Percentiles rank a stretch among this genome's conserved stretches.
These are phyloP conservation scores for Lachnellula cervina DNA, from an alignment of 2,329 filamentous ascomycete genomes.

Conservation along the genomic window DNA sequence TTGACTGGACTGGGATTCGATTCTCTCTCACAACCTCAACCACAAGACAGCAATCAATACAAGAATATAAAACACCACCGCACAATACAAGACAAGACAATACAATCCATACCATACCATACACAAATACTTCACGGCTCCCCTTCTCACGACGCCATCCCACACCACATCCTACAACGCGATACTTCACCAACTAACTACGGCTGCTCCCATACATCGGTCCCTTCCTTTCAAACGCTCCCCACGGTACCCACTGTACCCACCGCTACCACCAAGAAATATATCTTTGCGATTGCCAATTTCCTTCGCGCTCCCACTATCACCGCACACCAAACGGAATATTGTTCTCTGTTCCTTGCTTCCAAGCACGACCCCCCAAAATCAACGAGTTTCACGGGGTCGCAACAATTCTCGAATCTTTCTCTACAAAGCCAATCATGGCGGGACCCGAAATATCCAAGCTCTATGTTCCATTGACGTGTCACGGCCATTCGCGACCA, in stretches of 20 bases:
- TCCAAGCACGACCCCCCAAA: not conserved
- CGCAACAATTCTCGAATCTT: not conserved
- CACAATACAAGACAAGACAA: too few relatives aligned
- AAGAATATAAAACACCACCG: too few relatives aligned
- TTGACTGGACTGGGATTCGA: too few relatives aligned
- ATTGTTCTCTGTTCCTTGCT: too few relatives aligned
- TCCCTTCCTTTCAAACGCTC: not conserved
- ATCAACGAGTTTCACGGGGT: not conserved
- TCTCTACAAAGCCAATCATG: slow-evolving; percentile 19
- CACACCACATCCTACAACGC: not conserved
- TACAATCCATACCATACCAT: too few relatives aligned
- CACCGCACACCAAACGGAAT: too few relatives aligned
- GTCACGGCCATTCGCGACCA: slow-evolving; percentile 70
- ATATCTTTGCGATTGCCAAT: too few relatives aligned
- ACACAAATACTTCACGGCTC: not conserved
- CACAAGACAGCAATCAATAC: too few relatives aligned
- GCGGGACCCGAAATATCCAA: slow-evolving; percentile 26
- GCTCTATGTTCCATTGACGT: slow-evolving; percentile 60
- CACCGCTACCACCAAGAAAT: not conserved
- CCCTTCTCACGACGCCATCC: not conserved
- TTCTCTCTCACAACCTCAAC: not conserved
- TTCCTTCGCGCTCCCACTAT: too few relatives aligned
- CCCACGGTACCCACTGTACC: too few relatives aligned
- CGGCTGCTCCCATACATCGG: too few relatives aligned
- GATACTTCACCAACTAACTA: too few relatives aligned